Base-by-base conservation (phyloP, 192 early-diverging fungal genomes). In the Podila verticillata region DNA sequence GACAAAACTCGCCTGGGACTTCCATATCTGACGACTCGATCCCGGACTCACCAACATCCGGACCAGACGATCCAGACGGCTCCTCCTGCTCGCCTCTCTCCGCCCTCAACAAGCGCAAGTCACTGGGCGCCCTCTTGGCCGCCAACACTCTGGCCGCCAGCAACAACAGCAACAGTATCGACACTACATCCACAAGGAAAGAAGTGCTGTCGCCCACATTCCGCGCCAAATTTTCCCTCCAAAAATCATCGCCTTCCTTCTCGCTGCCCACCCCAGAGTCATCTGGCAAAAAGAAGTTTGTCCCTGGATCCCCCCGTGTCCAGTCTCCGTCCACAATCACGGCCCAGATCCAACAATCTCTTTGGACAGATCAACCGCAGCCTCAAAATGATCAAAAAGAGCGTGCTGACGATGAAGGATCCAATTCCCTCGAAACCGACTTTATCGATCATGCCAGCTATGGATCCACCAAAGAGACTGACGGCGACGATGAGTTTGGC, bases 141-240 rank as follows among this genome's bases (percentile, higher is more conserved):
- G 77, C 77, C 70, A 80, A 80, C 57, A 80, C 77, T 5, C 66
- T 80, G 17, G 77, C 77, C 22, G 77, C 77, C 19, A 80, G 77
- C 57, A 80, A 61, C 57, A 80, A 65, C 66, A 72, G 34, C 48
- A 80, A 72, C 34, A 72, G 49, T 57, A 72, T 80, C 32, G 72
- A 70, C 22, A 22, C 65, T 28, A 51, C 63, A 12, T 32, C n/a
- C n/a, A n/a, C 75, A 9, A 70, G 70, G 22, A 72, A 72, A 5
- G 77, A 80, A 19, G 70, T 80, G 0, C 61, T 80, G 2, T 80
- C 77, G 22, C 77, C 77, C 0, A 80, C 77, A 12, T 80, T 80
- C 47, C 77, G 77, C n/a, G 77, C 77, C 30, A 72, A 48, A 35
- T 35, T 67, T 44, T 47, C 49, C 5, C 63, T 80, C 22, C 68